Conservation (phyloP, 768 basidiomycete species). For the Russula sp. region DNA sequence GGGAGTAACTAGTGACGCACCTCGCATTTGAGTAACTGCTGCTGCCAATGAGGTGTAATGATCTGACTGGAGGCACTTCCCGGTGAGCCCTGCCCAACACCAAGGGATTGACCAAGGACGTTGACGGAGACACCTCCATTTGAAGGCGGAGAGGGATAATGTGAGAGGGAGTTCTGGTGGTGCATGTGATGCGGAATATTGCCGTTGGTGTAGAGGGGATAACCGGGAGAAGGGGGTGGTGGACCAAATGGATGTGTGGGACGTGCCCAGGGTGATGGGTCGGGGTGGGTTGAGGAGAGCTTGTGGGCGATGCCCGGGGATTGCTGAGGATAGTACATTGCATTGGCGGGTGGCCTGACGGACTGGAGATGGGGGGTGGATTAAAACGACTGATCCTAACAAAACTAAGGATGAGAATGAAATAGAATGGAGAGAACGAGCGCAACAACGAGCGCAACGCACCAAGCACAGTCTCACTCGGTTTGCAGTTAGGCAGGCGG, state of each 20-base stretch:
- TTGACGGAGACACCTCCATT: constrained; percentile 29
- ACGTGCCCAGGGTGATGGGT: constrained; percentile 70
- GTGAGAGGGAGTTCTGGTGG: constrained; percentile 78
- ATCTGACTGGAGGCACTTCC: constrained; percentile 49
- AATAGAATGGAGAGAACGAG: not conserved
- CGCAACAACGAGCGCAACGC: too few relatives aligned
- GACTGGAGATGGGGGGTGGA: constrained; percentile 1
- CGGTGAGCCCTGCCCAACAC: constrained; percentile 30
- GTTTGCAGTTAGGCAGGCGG: too few relatives aligned
- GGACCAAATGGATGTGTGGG: constrained; percentile 53
- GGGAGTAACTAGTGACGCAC: constrained; percentile 49
- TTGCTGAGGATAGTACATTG: constrained; percentile 84
- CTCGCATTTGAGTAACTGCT: constrained; percentile 90
- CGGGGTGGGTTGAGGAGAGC: constrained; percentile 62
- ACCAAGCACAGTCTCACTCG: constrained; percentile 9
- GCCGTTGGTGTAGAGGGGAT: constrained; percentile 73
- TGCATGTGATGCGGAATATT: constrained; percentile 48
- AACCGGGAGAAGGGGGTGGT: constrained; percentile 68
- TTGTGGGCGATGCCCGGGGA: constrained; percentile 80
- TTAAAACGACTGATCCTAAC: constrained; percentile 24
- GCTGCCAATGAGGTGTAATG: constrained; percentile 85
- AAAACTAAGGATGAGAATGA: constrained; percentile 7
- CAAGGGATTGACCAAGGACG: constrained; percentile 28
- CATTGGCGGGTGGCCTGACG: constrained; percentile 38
- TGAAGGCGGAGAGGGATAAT: constrained; percentile 77